Conservation (phyloP, 495 filamentous ascomycete species). For the Recurvomyces mirabilis region DNA sequence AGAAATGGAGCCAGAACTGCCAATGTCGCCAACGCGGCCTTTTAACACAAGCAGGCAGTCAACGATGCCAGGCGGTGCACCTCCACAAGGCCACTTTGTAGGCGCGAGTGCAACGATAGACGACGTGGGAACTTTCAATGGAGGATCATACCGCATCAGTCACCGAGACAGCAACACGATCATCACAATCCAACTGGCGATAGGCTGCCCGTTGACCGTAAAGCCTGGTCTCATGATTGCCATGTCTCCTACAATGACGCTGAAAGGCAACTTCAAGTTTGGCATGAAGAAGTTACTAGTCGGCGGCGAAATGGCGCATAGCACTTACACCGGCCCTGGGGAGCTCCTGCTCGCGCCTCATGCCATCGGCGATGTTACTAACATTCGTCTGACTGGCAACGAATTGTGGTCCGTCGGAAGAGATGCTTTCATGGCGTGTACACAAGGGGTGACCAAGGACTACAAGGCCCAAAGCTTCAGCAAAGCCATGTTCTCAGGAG, state of each 20-base stretch:
- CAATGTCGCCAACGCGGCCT: constrained; percentile 8
- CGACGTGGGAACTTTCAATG: constrained; percentile 89
- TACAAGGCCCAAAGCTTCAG: constrained; percentile 78
- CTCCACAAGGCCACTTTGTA: constrained; percentile 41
- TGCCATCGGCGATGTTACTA: constrained; percentile 75
- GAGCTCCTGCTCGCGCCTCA: constrained; percentile 76
- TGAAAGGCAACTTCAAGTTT: constrained; percentile 73
- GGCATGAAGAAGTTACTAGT: constrained; percentile 73
- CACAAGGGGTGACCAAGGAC: constrained; percentile 67
- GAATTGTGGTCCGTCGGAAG: constrained; percentile 63
- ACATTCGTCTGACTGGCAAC: constrained; percentile 55
- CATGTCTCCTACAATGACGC: constrained; percentile 78
- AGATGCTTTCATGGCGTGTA: constrained; percentile 31
- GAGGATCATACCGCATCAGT: constrained; percentile 84
- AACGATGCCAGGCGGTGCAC: constrained; percentile 36
- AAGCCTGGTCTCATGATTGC: constrained; percentile 88
- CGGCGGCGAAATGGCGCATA: constrained; percentile 68
- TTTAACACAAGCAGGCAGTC: constrained; percentile 19
- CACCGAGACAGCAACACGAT: constrained; percentile 87
- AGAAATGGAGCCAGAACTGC: not conserved
- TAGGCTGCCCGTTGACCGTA: constrained; percentile 71
- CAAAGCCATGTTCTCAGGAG: constrained; percentile 88
- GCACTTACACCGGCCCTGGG: constrained; percentile 80
- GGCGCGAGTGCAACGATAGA: constrained; percentile 55
- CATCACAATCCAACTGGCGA: constrained; percentile 76